These are phyloP conservation scores for Starmerella davenportii DNA, from an alignment of 805 yeast genomes.

Conservation along the genomic window DNA sequence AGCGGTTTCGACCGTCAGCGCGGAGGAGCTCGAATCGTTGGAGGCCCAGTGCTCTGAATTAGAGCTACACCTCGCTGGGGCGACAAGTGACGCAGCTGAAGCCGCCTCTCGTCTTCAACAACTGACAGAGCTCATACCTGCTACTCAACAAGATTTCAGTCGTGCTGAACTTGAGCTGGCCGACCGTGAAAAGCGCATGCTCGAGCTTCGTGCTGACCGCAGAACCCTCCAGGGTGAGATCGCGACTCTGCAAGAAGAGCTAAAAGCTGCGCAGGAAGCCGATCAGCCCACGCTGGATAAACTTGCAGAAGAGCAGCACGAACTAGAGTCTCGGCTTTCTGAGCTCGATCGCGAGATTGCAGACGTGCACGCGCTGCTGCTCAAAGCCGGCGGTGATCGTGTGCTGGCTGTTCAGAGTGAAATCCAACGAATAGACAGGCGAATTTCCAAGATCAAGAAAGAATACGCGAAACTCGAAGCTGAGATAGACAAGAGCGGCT, in stretches of 20 bases:
- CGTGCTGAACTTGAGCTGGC: constrained; percentile 40
- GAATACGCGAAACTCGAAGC: constrained; percentile 20
- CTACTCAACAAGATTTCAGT: constrained; percentile 37
- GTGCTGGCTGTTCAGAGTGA: constrained; percentile 53
- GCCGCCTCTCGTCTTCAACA: constrained; percentile 37
- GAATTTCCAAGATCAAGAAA: background rate
- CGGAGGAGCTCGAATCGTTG: constrained; percentile 11
- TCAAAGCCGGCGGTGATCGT: constrained; percentile 66
- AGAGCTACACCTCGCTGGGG: constrained; percentile 10
- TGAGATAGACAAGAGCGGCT: constrained; percentile 34
- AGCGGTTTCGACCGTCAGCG: constrained; percentile 2
- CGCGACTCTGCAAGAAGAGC: constrained; percentile 41
- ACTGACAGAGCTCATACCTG: constrained; percentile 35
- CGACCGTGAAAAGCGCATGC: constrained; percentile 24
- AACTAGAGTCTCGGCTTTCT: constrained; percentile 36
- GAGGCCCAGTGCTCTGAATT: constrained; percentile 8
- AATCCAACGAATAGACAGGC: constrained; percentile 20
- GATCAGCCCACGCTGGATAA: constrained; percentile 11
- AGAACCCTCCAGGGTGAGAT: constrained; percentile 51
- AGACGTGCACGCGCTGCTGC: constrained; percentile 51
- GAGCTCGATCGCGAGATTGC: constrained; percentile 40
- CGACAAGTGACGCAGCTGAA: constrained; percentile 25
- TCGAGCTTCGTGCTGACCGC: constrained; percentile 1
- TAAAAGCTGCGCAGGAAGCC: background rate
- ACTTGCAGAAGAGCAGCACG: constrained; percentile 24